phyloP scores from a whole-genome alignment of 176 grass and related monocot genomes.

The Eleusine indica region DNA sequence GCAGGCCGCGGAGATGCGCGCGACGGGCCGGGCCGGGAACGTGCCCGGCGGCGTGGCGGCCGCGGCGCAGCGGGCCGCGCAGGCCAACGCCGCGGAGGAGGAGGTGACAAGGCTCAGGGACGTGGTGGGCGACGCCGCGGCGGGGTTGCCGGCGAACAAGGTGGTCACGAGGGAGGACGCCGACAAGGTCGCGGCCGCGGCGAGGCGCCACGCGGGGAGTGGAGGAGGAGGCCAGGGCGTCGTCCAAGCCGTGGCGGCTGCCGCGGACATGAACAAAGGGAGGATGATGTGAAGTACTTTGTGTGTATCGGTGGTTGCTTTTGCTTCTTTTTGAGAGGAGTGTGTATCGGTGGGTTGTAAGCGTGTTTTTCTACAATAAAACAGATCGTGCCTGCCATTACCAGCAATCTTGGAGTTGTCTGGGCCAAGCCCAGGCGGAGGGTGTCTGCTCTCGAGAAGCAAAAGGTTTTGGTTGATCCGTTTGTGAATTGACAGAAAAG shows the following conservation, averaged over 20 bases:
- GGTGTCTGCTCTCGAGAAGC: too few species aligned
- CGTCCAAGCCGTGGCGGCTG: conserved; percentile 35
- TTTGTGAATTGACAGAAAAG: too few species aligned
- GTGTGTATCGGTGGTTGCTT: background rate
- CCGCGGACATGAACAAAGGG: conserved; percentile 44
- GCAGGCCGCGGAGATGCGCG: conserved; percentile 44
- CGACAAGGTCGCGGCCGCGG: conserved; percentile 22
- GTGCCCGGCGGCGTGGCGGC: conserved; percentile 45
- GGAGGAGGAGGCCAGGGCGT: background rate
- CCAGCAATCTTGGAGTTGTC: too few species aligned
- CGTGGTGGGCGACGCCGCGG: conserved; percentile 27
- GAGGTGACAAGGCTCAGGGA: conserved; percentile 28
- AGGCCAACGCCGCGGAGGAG: background rate
- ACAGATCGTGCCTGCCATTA: background rate
- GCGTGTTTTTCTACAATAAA: too few species aligned
- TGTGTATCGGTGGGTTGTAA: too few species aligned
- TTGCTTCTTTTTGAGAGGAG: too few species aligned
- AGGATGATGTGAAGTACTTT: background rate
- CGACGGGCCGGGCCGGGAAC: conserved; percentile 29
- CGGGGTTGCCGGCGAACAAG: conserved; percentile 38
- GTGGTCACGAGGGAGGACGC: conserved; percentile 51
- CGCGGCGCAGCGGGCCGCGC: conserved; percentile 28
- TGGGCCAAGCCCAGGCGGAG: too few species aligned
- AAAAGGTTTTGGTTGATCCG: too few species aligned
- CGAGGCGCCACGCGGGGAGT: background rate